A percentile compares a stretch with the other conserved stretches of the same genome.
Evolutionary conservation across 2,329 filamentous ascomycete species (phyloP).

Genomic region (Cytospora piceicola): DNA sequence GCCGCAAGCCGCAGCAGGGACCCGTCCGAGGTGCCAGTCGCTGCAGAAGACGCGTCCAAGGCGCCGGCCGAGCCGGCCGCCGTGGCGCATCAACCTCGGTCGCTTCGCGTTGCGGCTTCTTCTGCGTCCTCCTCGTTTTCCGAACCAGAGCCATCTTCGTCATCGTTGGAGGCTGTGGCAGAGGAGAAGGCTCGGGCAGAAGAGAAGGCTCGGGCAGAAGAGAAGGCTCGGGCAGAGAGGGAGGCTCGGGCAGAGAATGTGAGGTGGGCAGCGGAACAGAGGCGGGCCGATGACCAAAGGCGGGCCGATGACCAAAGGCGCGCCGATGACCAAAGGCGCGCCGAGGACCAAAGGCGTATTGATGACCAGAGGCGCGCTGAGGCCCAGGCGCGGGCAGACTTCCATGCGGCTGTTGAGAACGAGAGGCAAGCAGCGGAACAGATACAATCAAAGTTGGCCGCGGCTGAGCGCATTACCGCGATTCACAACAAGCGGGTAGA

Average conservation of each 20-base stretch:
- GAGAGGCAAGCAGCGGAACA: background rate
- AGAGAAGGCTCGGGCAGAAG: background rate
- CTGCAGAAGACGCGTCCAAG: background rate
- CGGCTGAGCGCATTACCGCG: no score
- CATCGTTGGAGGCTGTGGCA: constrained; percentile 57
- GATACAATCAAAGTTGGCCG: no score
- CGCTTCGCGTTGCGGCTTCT: constrained; percentile 75
- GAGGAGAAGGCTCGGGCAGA: background rate
- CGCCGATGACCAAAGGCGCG: no score
- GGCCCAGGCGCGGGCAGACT: background rate
- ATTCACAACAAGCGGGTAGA: no score
- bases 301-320: no score
- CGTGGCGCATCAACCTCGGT: background rate
- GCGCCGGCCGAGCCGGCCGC: no score
- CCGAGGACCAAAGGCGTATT: no score
- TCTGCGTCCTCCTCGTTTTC: constrained; percentile 65
- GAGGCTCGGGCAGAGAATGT: background rate
- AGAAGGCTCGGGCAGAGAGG: background rate
- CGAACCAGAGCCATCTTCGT: constrained; percentile 54
- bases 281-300: no score
- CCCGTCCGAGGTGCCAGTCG: constrained; percentile 20
- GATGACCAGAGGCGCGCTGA: no score
- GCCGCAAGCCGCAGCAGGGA: constrained; percentile 27
- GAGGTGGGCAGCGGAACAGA: no score
- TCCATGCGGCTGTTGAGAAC: background rate